These are phyloP conservation scores for Phytophthora tentaculata DNA, from an alignment of 352 stramenopile genomes.

Conservation along the genomic window DNA sequence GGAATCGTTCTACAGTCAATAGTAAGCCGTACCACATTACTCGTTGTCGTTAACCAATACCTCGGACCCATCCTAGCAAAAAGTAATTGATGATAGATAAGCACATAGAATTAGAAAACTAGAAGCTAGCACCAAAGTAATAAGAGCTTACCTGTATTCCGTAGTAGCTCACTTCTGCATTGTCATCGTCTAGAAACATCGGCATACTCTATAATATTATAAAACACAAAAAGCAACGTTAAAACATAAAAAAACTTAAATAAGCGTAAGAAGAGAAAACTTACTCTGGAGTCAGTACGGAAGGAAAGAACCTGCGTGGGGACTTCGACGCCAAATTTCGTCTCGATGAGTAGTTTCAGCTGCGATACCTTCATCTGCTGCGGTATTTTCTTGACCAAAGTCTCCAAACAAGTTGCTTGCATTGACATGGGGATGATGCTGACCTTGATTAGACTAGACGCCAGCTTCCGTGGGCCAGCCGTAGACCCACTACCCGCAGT, in stretches of 20 bases:
- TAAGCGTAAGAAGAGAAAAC: neutral
- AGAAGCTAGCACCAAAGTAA: too few relatives aligned
- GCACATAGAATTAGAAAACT: neutral
- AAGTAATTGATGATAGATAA: slow-evolving; percentile 1
- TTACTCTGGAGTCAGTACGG: slow-evolving; percentile 58
- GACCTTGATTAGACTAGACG: slow-evolving; percentile 63
- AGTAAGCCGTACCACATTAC: slow-evolving; percentile 1
- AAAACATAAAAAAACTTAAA: neutral
- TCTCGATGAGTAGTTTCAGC: slow-evolving; percentile 72
- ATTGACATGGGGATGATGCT: slow-evolving; percentile 80
- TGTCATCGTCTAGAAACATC: slow-evolving; percentile 72
- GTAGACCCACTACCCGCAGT: slow-evolving; percentile 4
- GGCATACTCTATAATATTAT: slow-evolving; percentile 60
- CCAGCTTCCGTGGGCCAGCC: slow-evolving; percentile 48
- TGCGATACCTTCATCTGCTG: slow-evolving; percentile 82
- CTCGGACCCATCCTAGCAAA: slow-evolving; percentile 64
- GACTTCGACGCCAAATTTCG: slow-evolving; percentile 72
- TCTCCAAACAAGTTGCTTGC: slow-evolving; percentile 61
- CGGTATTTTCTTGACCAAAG: slow-evolving; percentile 71
- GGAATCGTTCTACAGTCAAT: neutral
- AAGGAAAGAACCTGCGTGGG: slow-evolving; percentile 67
- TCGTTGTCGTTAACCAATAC: slow-evolving; percentile 70
- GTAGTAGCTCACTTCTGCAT: slow-evolving; percentile 72
- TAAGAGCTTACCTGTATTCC: slow-evolving; percentile 60
- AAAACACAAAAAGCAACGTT: neutral